Percentiles rank a stretch among this genome's conserved stretches.
Evolutionary conservation across 2,329 filamentous ascomycete genomes (phyloP).

Genomic region (Scedosporium dehoogii): DNA sequence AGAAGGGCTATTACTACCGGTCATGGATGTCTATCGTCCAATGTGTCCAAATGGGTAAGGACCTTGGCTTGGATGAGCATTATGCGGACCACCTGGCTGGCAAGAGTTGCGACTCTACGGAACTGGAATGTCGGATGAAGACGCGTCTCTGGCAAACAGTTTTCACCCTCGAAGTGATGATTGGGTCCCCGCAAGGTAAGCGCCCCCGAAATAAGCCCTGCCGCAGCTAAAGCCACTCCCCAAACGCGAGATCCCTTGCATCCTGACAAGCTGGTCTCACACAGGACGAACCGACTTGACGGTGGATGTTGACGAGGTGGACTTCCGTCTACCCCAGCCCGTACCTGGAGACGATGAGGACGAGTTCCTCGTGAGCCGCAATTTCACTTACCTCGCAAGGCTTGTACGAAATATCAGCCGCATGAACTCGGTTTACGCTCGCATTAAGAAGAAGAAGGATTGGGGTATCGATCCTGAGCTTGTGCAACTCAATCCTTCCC

Average conservation of each 20-base stretch:
- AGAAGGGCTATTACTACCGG: conserved; percentile 89
- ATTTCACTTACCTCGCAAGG: conserved; percentile 73
- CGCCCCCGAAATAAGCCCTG: not conserved
- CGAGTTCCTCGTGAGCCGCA: conserved; percentile 69
- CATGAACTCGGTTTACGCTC: conserved; percentile 66
- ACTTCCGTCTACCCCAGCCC: conserved; percentile 57
- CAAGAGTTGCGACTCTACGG: conserved; percentile 55
- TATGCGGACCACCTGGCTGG: conserved; percentile 67
- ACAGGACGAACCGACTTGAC: conserved; percentile 68
- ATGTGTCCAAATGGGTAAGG: conserved; percentile 86
- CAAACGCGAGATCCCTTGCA: not conserved
- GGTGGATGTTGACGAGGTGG: conserved; percentile 65
- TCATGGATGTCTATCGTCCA: conserved; percentile 96
- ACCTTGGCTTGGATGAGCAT: conserved; percentile 83
- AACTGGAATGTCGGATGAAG: conserved; percentile 71
- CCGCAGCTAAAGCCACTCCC: not conserved
- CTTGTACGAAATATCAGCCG: conserved; percentile 68
- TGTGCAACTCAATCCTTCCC: conserved; percentile 65
- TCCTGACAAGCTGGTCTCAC: not conserved
- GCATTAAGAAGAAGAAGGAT: conserved; percentile 66
- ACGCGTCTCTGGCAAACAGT: conserved; percentile 85
- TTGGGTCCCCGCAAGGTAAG: conserved; percentile 81
- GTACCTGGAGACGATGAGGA: conserved; percentile 59
- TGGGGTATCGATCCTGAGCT: conserved; percentile 85
- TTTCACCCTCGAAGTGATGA: conserved; percentile 81